These are phyloP conservation scores for Metarhizium guizhouense DNA, from an alignment of 2,329 filamentous ascomycete species.

Conservation along the genomic window DNA sequence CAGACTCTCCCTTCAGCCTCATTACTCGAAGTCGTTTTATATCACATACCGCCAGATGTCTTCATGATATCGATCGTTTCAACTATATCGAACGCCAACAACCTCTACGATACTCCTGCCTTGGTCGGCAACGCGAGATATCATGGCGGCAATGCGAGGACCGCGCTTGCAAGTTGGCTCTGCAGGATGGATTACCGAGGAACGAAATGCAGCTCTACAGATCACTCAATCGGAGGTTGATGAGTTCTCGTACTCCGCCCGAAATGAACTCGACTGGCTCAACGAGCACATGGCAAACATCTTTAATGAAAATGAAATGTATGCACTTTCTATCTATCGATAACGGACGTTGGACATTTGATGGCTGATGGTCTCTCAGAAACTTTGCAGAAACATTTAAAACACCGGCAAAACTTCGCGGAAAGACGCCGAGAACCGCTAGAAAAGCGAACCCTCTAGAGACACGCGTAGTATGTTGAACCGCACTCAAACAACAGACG, in stretches of 20 bases:
- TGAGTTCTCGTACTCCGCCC: constrained; percentile 84
- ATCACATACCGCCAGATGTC: constrained; percentile 2
- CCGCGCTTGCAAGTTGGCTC: constrained; percentile 68
- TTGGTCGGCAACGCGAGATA: constrained; percentile 11
- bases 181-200: constrained; percentile 73
- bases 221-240: constrained; percentile 77
- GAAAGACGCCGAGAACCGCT: constrained; percentile 67
- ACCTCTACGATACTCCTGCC: constrained; percentile 2
- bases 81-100: not conserved
- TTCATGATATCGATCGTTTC: constrained; percentile 3
- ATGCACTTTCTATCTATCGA: constrained; percentile 17
- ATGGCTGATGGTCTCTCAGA: constrained; percentile 35
- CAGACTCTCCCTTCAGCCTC: not conserved
- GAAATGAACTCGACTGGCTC: constrained; percentile 94
- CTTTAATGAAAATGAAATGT: constrained; percentile 82
- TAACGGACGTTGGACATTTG: not conserved
- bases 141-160: constrained; percentile 39
- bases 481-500: constrained; percentile 1
- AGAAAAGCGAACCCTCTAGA: constrained; percentile 52
- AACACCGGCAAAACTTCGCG: constrained; percentile 74
- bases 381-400: constrained; percentile 96
- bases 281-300: constrained; percentile 98
- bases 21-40: not conserved
- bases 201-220: constrained; percentile 68
- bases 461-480: constrained; percentile 51